These are phyloP conservation scores for Pseudocercospora pini-densiflorae DNA, from an alignment of 2,329 filamentous ascomycete species.

Conservation along the genomic window DNA sequence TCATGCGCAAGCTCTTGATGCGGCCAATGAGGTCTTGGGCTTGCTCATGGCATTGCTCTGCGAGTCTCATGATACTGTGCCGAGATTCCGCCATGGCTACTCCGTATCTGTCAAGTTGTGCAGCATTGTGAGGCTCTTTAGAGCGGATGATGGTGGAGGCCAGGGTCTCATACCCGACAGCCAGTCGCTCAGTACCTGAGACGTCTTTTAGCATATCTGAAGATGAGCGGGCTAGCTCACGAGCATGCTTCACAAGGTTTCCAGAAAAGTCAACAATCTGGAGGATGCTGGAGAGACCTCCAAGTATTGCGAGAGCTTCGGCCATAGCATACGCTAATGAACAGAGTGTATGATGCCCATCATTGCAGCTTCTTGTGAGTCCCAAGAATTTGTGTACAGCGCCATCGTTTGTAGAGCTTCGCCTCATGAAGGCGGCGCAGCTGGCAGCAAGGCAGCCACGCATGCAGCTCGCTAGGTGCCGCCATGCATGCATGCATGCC, in stretches of 20 bases:
- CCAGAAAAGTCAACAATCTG: constrained; percentile 1
- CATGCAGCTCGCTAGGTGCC: not conserved
- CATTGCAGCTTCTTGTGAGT: not conserved
- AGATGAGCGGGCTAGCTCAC: not conserved
- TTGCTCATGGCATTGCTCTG: not conserved
- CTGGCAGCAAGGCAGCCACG: not conserved
- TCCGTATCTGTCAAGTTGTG: not conserved
- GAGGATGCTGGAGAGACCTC: not conserved
- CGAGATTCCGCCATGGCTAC: not conserved
- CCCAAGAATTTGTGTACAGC: no score
- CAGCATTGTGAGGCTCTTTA: not conserved
- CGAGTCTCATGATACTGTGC: not conserved
- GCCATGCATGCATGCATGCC: no score
- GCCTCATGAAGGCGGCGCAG: not conserved
- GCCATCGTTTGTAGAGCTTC: not conserved
- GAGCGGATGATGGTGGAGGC: not conserved
- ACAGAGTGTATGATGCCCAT: not conserved
- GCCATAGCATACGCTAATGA: not conserved
- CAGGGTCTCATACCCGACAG: not conserved
- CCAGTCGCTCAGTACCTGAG: not conserved
- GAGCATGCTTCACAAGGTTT: not conserved
- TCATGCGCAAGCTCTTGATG: not conserved
- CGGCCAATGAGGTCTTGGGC: not conserved
- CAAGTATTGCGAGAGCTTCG: not conserved
- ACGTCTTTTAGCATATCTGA: not conserved